Base-by-base conservation (phyloP, 108 stramenopile genomes). In the Fragilariopsis cylindrus region DNA sequence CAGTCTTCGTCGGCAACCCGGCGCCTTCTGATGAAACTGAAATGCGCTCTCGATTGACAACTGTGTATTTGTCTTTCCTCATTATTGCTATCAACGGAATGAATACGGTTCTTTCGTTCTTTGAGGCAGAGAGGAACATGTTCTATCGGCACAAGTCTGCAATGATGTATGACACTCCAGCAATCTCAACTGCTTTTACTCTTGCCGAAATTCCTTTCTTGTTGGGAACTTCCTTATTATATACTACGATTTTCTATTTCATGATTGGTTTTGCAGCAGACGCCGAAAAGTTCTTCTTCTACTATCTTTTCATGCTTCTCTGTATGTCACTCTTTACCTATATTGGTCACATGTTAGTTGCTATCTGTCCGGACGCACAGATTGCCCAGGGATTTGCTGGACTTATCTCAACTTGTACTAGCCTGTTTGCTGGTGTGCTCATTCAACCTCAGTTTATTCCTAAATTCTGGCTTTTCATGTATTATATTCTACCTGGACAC, bases 61-160 rank as follows among this genome's bases (percentile, higher is more conserved):
- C 80, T 46, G 78, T 90, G 41, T 90, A 76, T 69, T 81, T 90
- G n/a, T 77, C 86, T 13, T 73, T 78, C 5, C 75, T 90, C 12
- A 85, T 90, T 53, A 50, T 87, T 45, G 79, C 71, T 58, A 84
- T 88, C 56, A 87, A 84, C 57, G 87, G 82, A 8, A 70, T 83
- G 67, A 88, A 81, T 60, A 88, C 90, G 2, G 83, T 87, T 6
- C 72, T 90, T 19, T 68, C 82, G 15, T 78, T 90, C 19, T 90
- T 86, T 67, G 90, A 90, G 77, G 75, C 81, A 64, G 90, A 90
- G 71, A 68, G 90, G 40, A 90, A 90, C 77, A 90, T 90, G 90
- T 90, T 81, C 62, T 90, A 90, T 65, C 71, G 87, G 8, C 90
- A 90, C 80, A 88, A 90, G 69, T 84, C 84, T 48, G 84, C 90